Evolutionary conservation across 768 basidiomycete genomes (phyloP), one percentile per base, ranked within the genome.

Genomic region (Punctularia strigosozonata): DNA sequence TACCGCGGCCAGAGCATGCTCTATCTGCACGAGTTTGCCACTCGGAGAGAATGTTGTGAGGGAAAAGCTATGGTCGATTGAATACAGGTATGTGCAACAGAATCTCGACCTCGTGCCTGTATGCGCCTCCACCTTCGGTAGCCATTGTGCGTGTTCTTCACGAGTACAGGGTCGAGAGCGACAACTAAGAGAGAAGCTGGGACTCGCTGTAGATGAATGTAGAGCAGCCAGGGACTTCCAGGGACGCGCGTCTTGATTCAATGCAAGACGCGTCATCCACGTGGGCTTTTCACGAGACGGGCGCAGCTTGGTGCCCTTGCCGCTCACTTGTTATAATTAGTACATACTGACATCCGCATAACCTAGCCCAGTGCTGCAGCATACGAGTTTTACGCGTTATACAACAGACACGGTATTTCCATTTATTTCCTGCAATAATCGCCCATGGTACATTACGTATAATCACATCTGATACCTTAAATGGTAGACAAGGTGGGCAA

Each of bases 41-140:
- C 91, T 95, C 39, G 95, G 95, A 26, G 91, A 95, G 77, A 99
- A 99, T 52, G 95, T 94, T 12, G 95, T 99, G 46, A 99, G 77
- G 48, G 95, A 99, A 70, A 95, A 99, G 56, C 92, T 97, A 56
- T 33, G 38, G 33, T 33, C 25, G 7, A 8, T 25, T n/a, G n/a
- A n/a, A 36, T 19, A 36, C 13, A 14, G 18, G 33, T 31, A 37
- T 26, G 40, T 20, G 34, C 7, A 36, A 4, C 10, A 10, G 5
- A 15, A 14, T 5, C 10, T 40, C 10, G 14, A 36, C 8, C 8
- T 31, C 6, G 34, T n/a, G 54, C 61, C 59, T 61, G 54, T 63
- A 63, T 18, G 58, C 58, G 37, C 57, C 57, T 34, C 57, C 58
- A 20, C n/a, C n/a, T n/a, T 34, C 33, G 18, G 33, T 10, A 10